Evolutionary conservation across 2,329 filamentous ascomycete species (phyloP).

Genomic region (Pochonia chlamydosporia): DNA sequence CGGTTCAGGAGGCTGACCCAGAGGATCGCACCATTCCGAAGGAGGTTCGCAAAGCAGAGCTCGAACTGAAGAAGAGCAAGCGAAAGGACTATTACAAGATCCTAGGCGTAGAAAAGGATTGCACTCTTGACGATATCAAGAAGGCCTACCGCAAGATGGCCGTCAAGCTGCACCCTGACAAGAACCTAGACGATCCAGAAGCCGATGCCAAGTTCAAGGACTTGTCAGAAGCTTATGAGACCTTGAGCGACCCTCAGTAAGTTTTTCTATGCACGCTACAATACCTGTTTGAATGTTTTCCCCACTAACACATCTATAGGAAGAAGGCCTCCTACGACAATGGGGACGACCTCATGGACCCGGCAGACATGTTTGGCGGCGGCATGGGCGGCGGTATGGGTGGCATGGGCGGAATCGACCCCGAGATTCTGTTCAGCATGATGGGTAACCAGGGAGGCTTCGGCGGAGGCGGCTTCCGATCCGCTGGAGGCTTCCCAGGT

Average conservation of each 20-base stretch:
- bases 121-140: conserved; percentile 81
- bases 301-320: conserved; percentile 45
- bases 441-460: conserved; percentile 63
- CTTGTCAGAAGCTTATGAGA: conserved; percentile 94
- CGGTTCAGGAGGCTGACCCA: conserved; percentile 75
- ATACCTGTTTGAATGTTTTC: conserved; percentile 10
- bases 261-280: conserved; percentile 27
- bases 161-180: conserved; percentile 92
- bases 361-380: conserved; percentile 75
- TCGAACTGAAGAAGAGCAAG: conserved; percentile 96
- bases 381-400: conserved; percentile 47
- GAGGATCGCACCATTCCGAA: conserved; percentile 73
- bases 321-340: conserved; percentile 89
- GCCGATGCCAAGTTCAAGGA: conserved; percentile 96
- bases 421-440: conserved; percentile 77
- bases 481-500: conserved; percentile 44
- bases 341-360: conserved; percentile 85
- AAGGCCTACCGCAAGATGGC: conserved; percentile 94
- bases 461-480: conserved; percentile 45
- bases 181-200: conserved; percentile 81
- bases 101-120: conserved; percentile 79
- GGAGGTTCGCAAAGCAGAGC: conserved; percentile 83
- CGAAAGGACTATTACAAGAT: conserved; percentile 99
- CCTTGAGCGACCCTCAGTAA: conserved; percentile 86
- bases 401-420: conserved; percentile 65